A percentile compares a stretch with the other conserved stretches of the same genome.
Evolutionary conservation across 139 green algal genomes (phyloP).

Genomic region (Limnomonas spitsbergensis): DNA sequence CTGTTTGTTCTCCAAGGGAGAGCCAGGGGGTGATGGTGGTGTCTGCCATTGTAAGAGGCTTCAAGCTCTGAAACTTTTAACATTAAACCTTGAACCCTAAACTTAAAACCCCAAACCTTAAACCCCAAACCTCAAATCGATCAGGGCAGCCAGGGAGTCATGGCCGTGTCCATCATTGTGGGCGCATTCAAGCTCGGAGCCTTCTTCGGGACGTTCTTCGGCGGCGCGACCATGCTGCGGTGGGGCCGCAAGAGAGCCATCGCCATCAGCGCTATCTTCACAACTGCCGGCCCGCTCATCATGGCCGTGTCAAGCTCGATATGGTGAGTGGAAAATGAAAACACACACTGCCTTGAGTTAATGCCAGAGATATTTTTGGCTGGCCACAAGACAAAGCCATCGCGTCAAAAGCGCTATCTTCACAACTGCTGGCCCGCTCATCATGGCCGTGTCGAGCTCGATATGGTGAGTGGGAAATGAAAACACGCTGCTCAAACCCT

Average conservation of each 20-base stretch:
- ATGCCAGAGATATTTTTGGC: too few species aligned
- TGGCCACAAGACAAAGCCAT: constrained; percentile 67
- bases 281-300: constrained; percentile 63
- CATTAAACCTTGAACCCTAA: too few species aligned
- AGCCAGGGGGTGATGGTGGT: too few species aligned
- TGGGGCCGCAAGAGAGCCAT: constrained; percentile 70
- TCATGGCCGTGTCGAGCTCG: constrained; percentile 59
- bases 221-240: constrained; percentile 71
- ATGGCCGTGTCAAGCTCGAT: constrained; percentile 53
- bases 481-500: too few species aligned
- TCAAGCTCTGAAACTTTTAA: too few species aligned
- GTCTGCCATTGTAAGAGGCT: too few species aligned
- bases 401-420: constrained; percentile 50
- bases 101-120: too few species aligned
- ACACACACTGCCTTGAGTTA: too few species aligned
- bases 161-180: constrained; percentile 59
- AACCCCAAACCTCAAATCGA: too few species aligned
- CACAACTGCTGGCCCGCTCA: constrained; percentile 64
- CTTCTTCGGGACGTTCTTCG: constrained; percentile 69
- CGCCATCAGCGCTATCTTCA: constrained; percentile 56
- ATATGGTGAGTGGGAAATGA: not conserved
- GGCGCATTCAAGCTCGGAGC: constrained; percentile 72
- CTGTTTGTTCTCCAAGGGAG: too few species aligned
- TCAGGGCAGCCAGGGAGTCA: too few species aligned
- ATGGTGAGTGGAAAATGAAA: not conserved